Conservation (phyloP, 2,329 filamentous ascomycete species). For the Uncinocarpus reesii region DNA sequence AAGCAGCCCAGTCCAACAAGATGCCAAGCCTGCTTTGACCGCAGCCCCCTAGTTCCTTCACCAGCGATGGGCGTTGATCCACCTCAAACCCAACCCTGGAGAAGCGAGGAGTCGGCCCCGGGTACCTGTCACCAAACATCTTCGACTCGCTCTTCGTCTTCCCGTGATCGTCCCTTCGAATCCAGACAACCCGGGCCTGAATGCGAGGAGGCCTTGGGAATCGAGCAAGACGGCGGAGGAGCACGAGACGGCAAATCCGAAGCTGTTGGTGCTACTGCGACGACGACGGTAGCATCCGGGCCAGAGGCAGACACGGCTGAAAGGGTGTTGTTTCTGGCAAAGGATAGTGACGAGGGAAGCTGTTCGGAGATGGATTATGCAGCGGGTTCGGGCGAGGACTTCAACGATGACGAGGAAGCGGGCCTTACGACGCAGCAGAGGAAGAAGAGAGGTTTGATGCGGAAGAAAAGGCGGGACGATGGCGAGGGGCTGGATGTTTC, state of each 20-base stretch:
- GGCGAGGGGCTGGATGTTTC: constrained; percentile 33
- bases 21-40: constrained; percentile 11
- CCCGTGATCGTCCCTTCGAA: neutral
- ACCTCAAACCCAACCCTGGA: neutral
- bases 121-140: neutral
- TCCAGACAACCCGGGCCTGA: neutral
- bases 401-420: constrained; percentile 80
- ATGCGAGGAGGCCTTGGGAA: neutral
- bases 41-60: neutral
- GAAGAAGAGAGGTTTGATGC: constrained; percentile 52
- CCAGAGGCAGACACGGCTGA: neutral
- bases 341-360: constrained; percentile 26
- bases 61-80: constrained; percentile 7
- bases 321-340: constrained; percentile 6
- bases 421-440: constrained; percentile 67
- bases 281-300: no score
- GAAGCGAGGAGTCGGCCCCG: constrained; percentile 1
- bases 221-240: neutral
- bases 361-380: constrained; percentile 13
- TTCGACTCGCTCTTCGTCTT: neutral
- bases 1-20: neutral
- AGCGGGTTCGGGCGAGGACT: constrained; percentile 56
- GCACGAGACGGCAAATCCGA: neutral
- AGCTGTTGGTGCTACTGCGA: neutral
- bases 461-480: constrained; percentile 50